Evolutionary conservation across 129 eudicot genomes (phyloP), one percentile per base, ranked within the genome.

Genomic region (Helianthus tuberosus): DNA sequence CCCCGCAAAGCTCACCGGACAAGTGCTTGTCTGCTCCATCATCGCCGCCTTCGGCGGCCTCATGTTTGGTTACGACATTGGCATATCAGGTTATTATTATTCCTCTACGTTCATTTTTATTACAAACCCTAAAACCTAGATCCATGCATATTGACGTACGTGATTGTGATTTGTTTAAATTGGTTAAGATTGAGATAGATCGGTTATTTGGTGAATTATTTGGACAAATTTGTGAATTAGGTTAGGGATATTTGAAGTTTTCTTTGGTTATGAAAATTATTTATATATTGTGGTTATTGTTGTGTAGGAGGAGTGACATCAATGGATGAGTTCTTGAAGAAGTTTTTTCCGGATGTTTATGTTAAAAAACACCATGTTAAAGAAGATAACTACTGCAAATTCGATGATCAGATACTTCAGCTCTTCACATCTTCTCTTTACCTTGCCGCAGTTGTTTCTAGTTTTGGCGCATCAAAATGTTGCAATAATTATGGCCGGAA

Each of bases 11-110:
- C 88, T 88, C 81, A 88, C 93, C 53, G 32, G 5, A 0, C 90
- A 88, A 15, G 93, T 88, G 11, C 11, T 83, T 2, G 12, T 75
- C 35, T 88, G 90, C 71, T 77, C 88, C 63, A 62, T 83, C 64
- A 88, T 88, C 36, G 88, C 94, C 7, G 94, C 90, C 66, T 88
- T 78, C 64, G 94, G 90, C 8, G 94, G 94, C 68, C 88, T 88
- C 67, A 85, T 88, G 90, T 87, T 87, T 20, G 92, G 92, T 36
- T 87, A 85, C 49, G 89, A 85, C 52, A 85, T 85, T 12, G 94
- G 94, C 5, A 88, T 85, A 35, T 85, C 88, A 48, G 89, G 86
- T 85, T 4, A 9, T 46, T 0, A 2, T 5, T 43, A 6, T 1
- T 5, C 15, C 4, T 54, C 20, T 50, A 32, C 27, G 36, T 63